Percentiles rank a stretch among this genome's conserved stretches.
phyloP scores from a whole-genome alignment of 352 stramenopile genomes.

The Phytophthora capsici region DNA sequence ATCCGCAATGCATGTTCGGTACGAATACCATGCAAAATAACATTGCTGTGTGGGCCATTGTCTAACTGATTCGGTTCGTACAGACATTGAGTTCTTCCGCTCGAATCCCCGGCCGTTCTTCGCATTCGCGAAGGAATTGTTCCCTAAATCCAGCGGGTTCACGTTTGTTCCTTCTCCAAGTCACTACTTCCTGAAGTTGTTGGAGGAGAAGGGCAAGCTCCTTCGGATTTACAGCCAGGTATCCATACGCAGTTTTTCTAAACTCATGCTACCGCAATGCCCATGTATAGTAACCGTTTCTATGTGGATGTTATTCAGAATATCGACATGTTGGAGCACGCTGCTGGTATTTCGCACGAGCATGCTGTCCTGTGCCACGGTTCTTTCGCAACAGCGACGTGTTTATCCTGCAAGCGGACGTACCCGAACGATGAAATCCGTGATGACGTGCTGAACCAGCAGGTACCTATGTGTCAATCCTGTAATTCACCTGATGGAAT shows the following conservation, averaged over 20 bases:
- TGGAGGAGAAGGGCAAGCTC: constrained; percentile 94
- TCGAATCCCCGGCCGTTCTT: constrained; percentile 98
- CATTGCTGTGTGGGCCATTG: too few relatives aligned
- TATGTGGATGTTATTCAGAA: constrained; percentile 84
- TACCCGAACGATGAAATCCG: constrained; percentile 89
- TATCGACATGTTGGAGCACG: constrained; percentile 98
- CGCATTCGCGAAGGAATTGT: constrained; percentile 93
- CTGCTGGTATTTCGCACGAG: constrained; percentile 92
- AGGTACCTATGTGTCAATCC: constrained; percentile 82
- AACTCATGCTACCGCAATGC: background rate
- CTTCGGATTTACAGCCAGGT: constrained; percentile 93
- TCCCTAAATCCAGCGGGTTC: constrained; percentile 81
- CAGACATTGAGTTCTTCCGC: constrained; percentile 97
- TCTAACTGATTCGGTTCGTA: constrained; percentile 47
- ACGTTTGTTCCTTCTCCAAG: constrained; percentile 89
- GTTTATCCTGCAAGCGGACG: constrained; percentile 86
- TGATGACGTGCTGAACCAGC: constrained; percentile 77
- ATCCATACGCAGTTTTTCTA: constrained; percentile 2
- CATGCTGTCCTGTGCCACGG: constrained; percentile 95
- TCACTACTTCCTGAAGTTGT: constrained; percentile 96
- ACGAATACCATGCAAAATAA: constrained; percentile 12
- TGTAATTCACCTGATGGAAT: constrained; percentile 88
- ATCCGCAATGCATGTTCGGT: constrained; percentile 90
- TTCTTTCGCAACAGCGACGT: constrained; percentile 93
- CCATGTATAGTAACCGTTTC: background rate